phyloP scores from a whole-genome alignment of 345 rosid genomes.

The Trapa incisa region DNA sequence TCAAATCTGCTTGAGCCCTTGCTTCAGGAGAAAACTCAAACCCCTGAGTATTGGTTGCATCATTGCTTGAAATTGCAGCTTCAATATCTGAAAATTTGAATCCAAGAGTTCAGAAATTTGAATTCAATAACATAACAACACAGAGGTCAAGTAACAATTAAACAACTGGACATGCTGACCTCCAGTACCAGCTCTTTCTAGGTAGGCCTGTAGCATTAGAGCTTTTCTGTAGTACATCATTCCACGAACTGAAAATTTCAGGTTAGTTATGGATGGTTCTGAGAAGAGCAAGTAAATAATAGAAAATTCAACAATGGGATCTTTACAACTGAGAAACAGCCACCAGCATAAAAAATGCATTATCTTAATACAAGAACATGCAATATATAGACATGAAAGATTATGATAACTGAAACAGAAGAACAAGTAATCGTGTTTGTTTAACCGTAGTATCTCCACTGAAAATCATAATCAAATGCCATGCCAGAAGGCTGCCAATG shows the following conservation, averaged over 20 bases:
- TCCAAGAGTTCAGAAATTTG: not conserved
- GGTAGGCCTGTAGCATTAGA: constrained; percentile 78
- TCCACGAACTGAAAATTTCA: constrained; percentile 70
- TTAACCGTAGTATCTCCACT: too few relatives aligned
- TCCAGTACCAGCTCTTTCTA: constrained; percentile 57
- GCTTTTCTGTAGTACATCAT: constrained; percentile 99
- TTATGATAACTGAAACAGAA: not conserved
- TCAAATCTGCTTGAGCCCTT: constrained; percentile 77
- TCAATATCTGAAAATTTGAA: constrained; percentile 39
- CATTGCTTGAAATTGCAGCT: constrained; percentile 39
- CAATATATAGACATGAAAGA: not conserved
- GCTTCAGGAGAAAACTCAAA: constrained; percentile 88
- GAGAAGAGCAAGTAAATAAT: not conserved
- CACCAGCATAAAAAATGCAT: not conserved
- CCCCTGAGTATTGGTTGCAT: constrained; percentile 55
- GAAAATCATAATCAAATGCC: not conserved
- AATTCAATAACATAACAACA: not conserved
- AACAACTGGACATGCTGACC: constrained; percentile 34
- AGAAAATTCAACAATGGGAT: not conserved
- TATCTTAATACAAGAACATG: too few relatives aligned
- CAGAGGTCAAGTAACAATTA: constrained; percentile 6
- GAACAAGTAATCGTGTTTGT: not conserved
- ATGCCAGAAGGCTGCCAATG: not conserved
- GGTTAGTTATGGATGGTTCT: constrained; percentile 4
- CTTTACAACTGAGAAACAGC: not conserved